Evolutionary conservation across 2,329 filamentous ascomycete species (phyloP).

Genomic region (Septoria linicola): DNA sequence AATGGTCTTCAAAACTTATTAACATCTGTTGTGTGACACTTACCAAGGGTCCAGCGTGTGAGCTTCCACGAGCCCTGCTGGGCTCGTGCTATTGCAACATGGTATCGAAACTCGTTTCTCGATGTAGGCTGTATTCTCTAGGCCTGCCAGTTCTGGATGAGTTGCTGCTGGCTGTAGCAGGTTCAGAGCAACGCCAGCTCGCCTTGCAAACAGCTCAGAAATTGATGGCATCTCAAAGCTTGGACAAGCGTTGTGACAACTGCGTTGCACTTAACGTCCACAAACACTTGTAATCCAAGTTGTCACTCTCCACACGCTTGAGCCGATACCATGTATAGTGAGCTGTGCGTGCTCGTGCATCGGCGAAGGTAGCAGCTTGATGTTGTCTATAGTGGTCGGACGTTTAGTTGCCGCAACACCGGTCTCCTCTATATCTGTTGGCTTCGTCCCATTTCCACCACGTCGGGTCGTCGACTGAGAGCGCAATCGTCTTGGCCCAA

Average conservation of each 20-base stretch:
- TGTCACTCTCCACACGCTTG: background rate
- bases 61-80: conserved; percentile 56
- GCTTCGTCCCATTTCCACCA: no score
- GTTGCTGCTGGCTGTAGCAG: conserved; percentile 11
- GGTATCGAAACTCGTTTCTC: conserved; percentile 55
- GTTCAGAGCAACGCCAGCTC: conserved; percentile 32
- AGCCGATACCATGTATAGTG: background rate
- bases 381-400: no score
- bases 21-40: no score
- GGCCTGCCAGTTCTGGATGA: conserved; percentile 15
- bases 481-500: no score
- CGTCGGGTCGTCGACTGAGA: background rate
- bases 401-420: no score
- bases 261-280: background rate
- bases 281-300: background rate
- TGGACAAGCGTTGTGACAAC: background rate
- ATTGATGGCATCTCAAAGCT: conserved; percentile 32
- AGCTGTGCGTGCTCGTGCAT: no score
- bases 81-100: conserved; percentile 54
- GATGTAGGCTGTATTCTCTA: conserved; percentile 18
- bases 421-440: no score
- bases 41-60: conserved; percentile 70
- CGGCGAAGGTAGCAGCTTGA: no score
- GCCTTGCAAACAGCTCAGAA: conserved; percentile 31
- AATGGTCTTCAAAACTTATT: no score